Evolutionary conservation across 495 filamentous ascomycete species (phyloP).

Genomic region (Penicillium dipodomyicola): DNA sequence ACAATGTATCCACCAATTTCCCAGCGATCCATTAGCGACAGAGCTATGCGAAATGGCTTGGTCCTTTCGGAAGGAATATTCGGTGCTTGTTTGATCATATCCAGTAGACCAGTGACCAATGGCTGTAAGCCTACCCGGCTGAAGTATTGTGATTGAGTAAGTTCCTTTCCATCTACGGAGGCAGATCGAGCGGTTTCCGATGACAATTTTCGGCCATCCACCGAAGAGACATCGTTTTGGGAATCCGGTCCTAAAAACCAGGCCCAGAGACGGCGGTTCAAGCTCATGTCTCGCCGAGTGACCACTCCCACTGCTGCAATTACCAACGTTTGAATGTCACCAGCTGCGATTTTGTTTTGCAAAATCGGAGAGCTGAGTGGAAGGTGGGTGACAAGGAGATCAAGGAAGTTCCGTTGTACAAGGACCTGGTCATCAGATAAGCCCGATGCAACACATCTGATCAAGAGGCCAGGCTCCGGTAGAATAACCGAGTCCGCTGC

Average conservation of each 20-base stretch:
- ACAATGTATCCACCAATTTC: constrained; percentile 90
- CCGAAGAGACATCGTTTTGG: constrained; percentile 40
- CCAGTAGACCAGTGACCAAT: constrained; percentile 69
- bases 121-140: constrained; percentile 70
- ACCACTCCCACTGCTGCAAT: constrained; percentile 82
- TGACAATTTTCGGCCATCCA: constrained; percentile 49
- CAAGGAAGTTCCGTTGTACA: constrained; percentile 89
- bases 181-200: constrained; percentile 46
- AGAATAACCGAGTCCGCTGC: constrained; percentile 72
- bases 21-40: constrained; percentile 97
- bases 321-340: constrained; percentile 77
- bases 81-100: constrained; percentile 64
- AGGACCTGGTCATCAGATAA: constrained; percentile 86
- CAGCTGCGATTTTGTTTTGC: constrained; percentile 63
- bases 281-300: constrained; percentile 85
- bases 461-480: constrained; percentile 88
- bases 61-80: constrained; percentile 65
- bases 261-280: constrained; percentile 92
- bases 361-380: constrained; percentile 84
- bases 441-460: constrained; percentile 87
- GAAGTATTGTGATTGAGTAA: constrained; percentile 66
- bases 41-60: constrained; percentile 84
- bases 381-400: constrained; percentile 86
- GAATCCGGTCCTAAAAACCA: constrained; percentile 91
- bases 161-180: constrained; percentile 42